Base-by-base conservation (phyloP, 352 stramenopile genomes). In the Pseudoperonospora humuli region DNA sequence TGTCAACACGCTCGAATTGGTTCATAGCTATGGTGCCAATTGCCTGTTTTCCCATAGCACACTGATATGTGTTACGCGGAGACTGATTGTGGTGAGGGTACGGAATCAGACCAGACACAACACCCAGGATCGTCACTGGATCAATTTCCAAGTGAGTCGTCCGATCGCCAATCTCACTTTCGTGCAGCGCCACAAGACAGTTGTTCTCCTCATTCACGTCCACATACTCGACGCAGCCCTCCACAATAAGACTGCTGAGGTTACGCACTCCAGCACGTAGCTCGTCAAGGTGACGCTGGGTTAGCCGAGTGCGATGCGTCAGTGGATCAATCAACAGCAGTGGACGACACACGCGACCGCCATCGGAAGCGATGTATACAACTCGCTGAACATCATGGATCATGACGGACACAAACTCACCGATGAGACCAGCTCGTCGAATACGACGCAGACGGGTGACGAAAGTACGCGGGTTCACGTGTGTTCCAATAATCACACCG, bases 121-220 rank as follows among this genome's bases (percentile, higher is more conserved):
- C 95, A 24, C 96, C 96, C 4, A 99, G 62, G 33, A 99, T 96
- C 17, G 96, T 99, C 39, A 99, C 91, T 1, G 97, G 96, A 63
- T 99, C 96, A 57, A 99, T 98, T 61, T 99, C 97, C 49, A 99
- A 75, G 70, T 99, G 97, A 19, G 97, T 99, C 47, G 94, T 95
- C 9, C 87, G 76, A 26, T 79, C 70, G 19, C 80, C 89, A 39
- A 96, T 94, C 29, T 96, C 81, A 47, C 74, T 79, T 63, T 98
- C 91, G 37, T 94, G 90, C 11, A 99, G 75, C 6, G 95, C 95
- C 35, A 99, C 96, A 29, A 99, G 72, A 62, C 96, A 99, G 50
- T 99, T 99, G 71, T 99, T 99, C 63, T 99, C 96, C 75, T 99
- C 97, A 61, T 99, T 99, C 50, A 99, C 97, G 67, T 99, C 97